phyloP scores from a whole-genome alignment of 2,329 filamentous ascomycete species.

The Ophiognomonia clavigignenti-juglandacearum region DNA sequence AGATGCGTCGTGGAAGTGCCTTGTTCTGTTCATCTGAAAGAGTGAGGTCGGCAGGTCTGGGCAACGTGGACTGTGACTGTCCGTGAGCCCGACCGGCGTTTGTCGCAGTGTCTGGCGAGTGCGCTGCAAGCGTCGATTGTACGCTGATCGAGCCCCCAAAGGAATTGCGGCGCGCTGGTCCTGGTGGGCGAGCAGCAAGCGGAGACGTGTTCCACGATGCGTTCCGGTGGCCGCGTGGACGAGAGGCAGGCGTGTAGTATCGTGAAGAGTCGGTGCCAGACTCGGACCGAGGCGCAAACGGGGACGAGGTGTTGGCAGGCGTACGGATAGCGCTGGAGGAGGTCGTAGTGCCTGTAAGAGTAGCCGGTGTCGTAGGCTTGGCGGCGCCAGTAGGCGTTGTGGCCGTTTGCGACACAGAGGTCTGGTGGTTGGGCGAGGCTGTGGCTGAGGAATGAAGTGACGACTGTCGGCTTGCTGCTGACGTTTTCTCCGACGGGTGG shows the following conservation, averaged over 20 bases:
- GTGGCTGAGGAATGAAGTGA: no score
- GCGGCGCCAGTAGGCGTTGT: no score
- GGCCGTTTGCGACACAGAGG: no score
- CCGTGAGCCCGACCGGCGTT: conserved; percentile 34
- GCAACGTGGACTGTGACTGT: conserved; percentile 43
- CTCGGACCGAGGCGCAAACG: conserved; percentile 18
- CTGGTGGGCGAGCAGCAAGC: conserved; percentile 1
- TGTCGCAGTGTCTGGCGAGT: conserved; percentile 26
- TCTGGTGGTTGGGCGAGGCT: no score
- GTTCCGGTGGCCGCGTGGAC: conserved; percentile 19
- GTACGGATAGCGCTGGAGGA: conserved; percentile 5
- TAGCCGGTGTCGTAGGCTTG: no score
- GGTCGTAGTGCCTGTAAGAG: no score
- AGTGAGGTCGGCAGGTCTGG: conserved; percentile 27
- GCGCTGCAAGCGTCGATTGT: conserved; percentile 19
- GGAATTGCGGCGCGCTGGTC: conserved; percentile 21
- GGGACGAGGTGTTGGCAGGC: conserved; percentile 2
- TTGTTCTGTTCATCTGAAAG: conserved; percentile 10
- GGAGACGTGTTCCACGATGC: conserved; percentile 13
- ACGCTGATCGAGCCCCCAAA: not conserved
- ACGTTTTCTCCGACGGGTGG: no score
- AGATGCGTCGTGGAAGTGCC: conserved; percentile 28
- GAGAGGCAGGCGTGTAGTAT: conserved; percentile 11
- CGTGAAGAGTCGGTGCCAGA: conserved; percentile 11
- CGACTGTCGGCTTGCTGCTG: no score